Conservation (phyloP, 352 stramenopile species). For the Blastocystis sp. region DNA sequence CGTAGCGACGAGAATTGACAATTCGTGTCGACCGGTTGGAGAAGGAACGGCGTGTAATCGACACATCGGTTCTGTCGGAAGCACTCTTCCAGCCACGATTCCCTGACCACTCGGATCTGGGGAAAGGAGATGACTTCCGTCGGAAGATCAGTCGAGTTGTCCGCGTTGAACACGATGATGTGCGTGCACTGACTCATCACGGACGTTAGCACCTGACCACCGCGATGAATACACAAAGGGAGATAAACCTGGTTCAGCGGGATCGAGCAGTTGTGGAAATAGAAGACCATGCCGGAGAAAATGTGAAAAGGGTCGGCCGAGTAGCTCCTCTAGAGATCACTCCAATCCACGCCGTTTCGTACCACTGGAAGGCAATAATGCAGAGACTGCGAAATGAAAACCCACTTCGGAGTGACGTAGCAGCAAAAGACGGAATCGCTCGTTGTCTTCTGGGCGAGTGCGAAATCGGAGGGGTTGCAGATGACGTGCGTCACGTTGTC, state of each 20-base stretch:
- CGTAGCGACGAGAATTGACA: too few species aligned
- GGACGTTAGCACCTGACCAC: conserved; percentile 63
- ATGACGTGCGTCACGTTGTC: conserved; percentile 64
- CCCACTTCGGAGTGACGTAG: conserved; percentile 66
- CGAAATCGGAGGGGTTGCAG: conserved; percentile 38
- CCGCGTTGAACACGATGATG: conserved; percentile 59
- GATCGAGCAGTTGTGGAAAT: conserved; percentile 60
- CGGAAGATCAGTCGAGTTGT: conserved; percentile 10
- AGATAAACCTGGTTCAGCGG: conserved; percentile 70
- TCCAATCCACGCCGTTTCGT: neutral
- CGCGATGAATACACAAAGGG: conserved; percentile 66
- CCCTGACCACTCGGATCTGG: conserved; percentile 57
- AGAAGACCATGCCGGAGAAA: conserved; percentile 66
- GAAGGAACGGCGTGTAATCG: conserved; percentile 19
- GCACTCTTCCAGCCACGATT: conserved; percentile 48
- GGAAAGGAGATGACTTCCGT: conserved; percentile 52
- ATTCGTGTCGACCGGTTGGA: neutral
- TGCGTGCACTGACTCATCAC: conserved; percentile 71
- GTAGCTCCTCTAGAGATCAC: conserved; percentile 57
- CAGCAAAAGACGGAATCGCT: conserved; percentile 60
- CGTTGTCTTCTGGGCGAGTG: conserved; percentile 10
- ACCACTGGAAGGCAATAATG: conserved; percentile 67
- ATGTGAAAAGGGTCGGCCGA: conserved; percentile 50
- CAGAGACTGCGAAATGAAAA: conserved; percentile 63
- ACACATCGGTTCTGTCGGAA: neutral